Conservation (phyloP, 1,139 yeast species). For the Hemisphaericaspora xylofermentans region DNA sequence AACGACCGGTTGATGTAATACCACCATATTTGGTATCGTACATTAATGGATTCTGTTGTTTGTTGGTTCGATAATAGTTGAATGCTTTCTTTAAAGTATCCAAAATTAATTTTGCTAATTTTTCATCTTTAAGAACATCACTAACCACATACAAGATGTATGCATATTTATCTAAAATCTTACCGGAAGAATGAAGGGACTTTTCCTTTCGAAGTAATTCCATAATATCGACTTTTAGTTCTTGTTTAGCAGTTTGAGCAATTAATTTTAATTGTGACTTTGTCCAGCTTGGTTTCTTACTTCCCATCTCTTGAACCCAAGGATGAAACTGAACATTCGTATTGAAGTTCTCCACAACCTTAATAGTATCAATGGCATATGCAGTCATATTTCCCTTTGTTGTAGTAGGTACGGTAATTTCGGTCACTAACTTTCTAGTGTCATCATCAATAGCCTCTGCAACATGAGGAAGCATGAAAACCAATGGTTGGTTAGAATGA, state of each 20-base stretch:
- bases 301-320: conserved; percentile 31
- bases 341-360: conserved; percentile 47
- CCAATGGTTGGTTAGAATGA: conserved; percentile 43
- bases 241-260: conserved; percentile 49
- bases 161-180: conserved; percentile 63
- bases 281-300: conserved; percentile 14
- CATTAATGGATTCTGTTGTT: conserved; percentile 57
- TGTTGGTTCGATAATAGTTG: conserved; percentile 45
- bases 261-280: conserved; percentile 39
- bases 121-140: conserved; percentile 56
- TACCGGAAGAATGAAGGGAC: conserved; percentile 59
- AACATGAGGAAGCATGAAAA: conserved; percentile 71
- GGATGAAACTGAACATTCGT: conserved; percentile 36
- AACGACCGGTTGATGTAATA: conserved; percentile 59
- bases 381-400: conserved; percentile 64
- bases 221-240: conserved; percentile 45
- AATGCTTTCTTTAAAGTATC: conserved; percentile 52
- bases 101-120: conserved; percentile 47
- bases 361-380: conserved; percentile 46
- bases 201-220: conserved; percentile 44
- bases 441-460: conserved; percentile 42
- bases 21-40: conserved; percentile 70
- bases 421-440: conserved; percentile 37
- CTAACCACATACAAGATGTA: conserved; percentile 59
- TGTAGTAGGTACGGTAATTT: conserved; percentile 48